Base-by-base conservation (phyloP, 768 basidiomycete species). In the Suillus luteus region DNA sequence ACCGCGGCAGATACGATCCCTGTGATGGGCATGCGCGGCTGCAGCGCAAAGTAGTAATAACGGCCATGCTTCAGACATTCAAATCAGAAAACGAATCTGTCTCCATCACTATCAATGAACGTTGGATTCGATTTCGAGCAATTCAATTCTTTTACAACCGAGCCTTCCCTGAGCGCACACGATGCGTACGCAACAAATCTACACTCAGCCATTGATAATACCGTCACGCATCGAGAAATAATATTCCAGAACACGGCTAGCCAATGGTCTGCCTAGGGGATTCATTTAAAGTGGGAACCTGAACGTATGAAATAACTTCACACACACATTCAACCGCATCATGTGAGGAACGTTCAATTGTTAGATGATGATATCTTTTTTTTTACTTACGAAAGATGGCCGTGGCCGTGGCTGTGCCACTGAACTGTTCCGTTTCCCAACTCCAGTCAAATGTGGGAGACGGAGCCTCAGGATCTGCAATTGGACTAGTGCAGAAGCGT, bases 401-500 rank as follows among this genome's bases (percentile, higher is more conserved):
- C 5, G 33, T 54, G 52, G 17, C 31, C 4, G 27, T 17, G 55
- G 37, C 37, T 35, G 35, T 55, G 31, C 15, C 4, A 8, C 31
- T 33, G n/a, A 12, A 15, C 6, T 14, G 19, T 54, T 41, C 40
- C 40, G 8, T 19, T 43, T 15, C 31, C 22, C 14, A n/a, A 17
- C 31, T 12, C n/a, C n/a, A 22, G 46, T 8, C 15, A 51, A 51
- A 27, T 5, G 8, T 37, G 35, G 35, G 15, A 41, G 52, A 55
- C n/a, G 33, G 54, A 35, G n/a, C 54, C 3, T 22, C 14, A 14
- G 3, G 8, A 9, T 38, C 37, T 57, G 15, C 15, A 57, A 40
- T 24, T 40, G 55, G 55, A 58, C 38, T 58, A 58, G 55, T 19
- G 38, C 55, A 58, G 55, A 58, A 58, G 38, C 38, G 5, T 27